These are phyloP conservation scores for Secale cereale DNA, from an alignment of 176 grass and related monocot genomes.

Conservation along the genomic window DNA sequence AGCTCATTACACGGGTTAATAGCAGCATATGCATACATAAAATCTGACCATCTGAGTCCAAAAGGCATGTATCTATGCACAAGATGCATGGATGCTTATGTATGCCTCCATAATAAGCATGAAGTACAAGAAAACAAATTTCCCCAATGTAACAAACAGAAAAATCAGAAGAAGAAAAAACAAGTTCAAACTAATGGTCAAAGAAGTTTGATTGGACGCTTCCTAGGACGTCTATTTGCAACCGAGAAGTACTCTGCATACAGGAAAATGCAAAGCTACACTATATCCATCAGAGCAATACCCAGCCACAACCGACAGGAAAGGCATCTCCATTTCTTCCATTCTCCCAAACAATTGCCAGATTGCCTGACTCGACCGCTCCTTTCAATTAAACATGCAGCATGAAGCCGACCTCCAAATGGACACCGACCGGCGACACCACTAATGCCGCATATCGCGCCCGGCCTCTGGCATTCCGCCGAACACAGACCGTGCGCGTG, in stretches of 20 bases:
- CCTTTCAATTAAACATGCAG: neutral
- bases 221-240: neutral
- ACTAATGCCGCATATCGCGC: neutral
- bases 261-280: neutral
- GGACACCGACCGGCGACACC: neutral
- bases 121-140: neutral
- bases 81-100: too few species aligned
- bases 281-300: neutral
- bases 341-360: neutral
- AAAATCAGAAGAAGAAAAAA: too few species aligned
- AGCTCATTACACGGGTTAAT: too few species aligned
- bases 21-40: neutral
- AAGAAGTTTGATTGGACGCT: neutral
- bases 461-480: slow-evolving; percentile 29
- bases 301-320: neutral
- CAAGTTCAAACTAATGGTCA: neutral
- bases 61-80: too few species aligned
- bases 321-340: neutral
- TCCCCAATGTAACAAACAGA: too few species aligned
- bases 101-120: neutral
- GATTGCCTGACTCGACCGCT: neutral
- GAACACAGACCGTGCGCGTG: neutral
- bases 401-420: neutral
- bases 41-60: neutral
- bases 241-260: neutral